Base-by-base conservation (phyloP, 805 yeast species). In the Crinitomyces ghanaensis region DNA sequence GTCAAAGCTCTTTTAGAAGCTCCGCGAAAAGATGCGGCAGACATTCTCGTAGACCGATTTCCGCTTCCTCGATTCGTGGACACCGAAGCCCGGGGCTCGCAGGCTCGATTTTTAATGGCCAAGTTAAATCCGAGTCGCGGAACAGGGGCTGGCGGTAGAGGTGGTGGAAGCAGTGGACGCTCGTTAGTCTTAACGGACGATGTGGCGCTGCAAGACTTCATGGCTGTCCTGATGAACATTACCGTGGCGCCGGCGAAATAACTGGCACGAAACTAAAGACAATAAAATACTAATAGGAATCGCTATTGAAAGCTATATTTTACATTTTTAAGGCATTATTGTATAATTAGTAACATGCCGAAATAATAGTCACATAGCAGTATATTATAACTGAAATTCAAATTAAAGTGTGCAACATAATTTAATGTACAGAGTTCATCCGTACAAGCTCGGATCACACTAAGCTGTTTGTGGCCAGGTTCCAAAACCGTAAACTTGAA, bases 51-150 rank as follows among this genome's bases (percentile, higher is more conserved):
- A 26, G 95, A 86, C 52, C 72, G 97, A 54, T 85, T 82, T 71
- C 97, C 97, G 45, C 66, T 86, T 50, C 97, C 97, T 32, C 71
- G 96, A 62, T 86, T 85, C 49, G 84, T 86, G 48, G 93, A 85
- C 49, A 82, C 94, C 39, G 95, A 86, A 55, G 95, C 86, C 49
- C 93, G 95, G 47, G 95, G 94, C 35, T 82, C 94, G 11, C 97
- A 86, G 60, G 95, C 95, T 2, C 74, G 97, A 65, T 86, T 86
- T 65, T 68, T 86, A 56, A 76, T 81, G 58, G 78, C 94, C 17
- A 83, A 82, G 58, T 70, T 86, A 58, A 86, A 86, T 56, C 97
- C 97, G 30, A 77, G 93, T 31, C 84, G 80, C 38, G 21, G 11
- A 28, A 21, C 24, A n/a, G 30, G 6, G 5, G 22, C 30, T 16